Base-by-base conservation (phyloP, 164 flowering plant genomes). In the Umbilicus rupestris region DNA sequence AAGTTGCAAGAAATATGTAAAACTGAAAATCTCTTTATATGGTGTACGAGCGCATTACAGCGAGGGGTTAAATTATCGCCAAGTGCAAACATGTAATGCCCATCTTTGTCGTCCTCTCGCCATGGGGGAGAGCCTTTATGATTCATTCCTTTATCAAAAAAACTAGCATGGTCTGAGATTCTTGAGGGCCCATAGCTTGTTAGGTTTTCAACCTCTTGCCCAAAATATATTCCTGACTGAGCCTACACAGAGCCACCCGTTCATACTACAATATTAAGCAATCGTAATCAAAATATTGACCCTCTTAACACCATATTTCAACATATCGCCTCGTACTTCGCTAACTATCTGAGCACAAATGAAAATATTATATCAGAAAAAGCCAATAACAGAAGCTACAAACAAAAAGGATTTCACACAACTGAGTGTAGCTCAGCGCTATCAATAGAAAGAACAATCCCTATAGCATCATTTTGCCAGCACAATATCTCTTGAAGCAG, bases 51-150 rank as follows among this genome's bases (percentile, higher is more conserved):
- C 63, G 64, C 72, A 77, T 81, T 81, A 81, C 84, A 81, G 80
- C 82, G 84, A 66, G 80, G 39, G 41, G 82, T 77, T 74, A 81
- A 72, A 76, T 81, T 78, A 58, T 81, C 82, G 73, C 84, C 82
- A 69, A 78, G 73, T 35, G 74, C 78, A 75, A 81, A 78, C 72
- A 77, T 66, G 77, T 75, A 81, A 79, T 78, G 84, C 41, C 82
- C 84, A 72, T 81, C 82, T 79, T 81, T 78, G 80, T 78, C 84
- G 70, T 81, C 82, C 35, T 78, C 72, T 44, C 77, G 78, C 84
- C 78, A 77, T 63, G 77, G 80, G 57, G 84, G 83, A 65, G 84
- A 78, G 68, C 82, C 82, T 30, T 77, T 82, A 71, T 68, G 76
- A 80, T 74, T 68, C 68, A 75, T 47, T 73, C 76, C 81, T 63